Percentiles rank a stretch among this genome's conserved stretches.
Evolutionary conservation across 2,329 filamentous ascomycete genomes (phyloP).

Genomic region (Penicillium sp.): DNA sequence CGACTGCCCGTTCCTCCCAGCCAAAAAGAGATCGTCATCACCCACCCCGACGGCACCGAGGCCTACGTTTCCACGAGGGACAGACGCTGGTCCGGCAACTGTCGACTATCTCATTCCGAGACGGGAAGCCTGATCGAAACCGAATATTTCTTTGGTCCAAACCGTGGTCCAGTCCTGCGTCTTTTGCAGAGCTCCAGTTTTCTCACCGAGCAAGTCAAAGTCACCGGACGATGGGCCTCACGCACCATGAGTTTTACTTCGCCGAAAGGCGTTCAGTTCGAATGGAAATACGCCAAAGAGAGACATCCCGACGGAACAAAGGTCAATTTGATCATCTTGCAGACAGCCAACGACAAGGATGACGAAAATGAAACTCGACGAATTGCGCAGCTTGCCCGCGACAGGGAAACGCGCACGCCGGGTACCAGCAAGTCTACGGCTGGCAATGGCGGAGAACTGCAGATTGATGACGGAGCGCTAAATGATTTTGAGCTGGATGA

Average conservation of each 20-base stretch:
- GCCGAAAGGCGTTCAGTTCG: slow-evolving; percentile 48
- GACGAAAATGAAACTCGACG: slow-evolving; percentile 14
- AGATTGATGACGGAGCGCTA: slow-evolving; percentile 51
- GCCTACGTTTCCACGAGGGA: slow-evolving; percentile 55
- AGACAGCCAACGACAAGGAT: slow-evolving; percentile 8
- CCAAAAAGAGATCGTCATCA: slow-evolving; percentile 38
- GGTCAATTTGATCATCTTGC: slow-evolving; percentile 28
- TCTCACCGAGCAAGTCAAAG: slow-evolving; percentile 27
- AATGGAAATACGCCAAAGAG: slow-evolving; percentile 56
- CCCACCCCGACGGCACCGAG: slow-evolving; percentile 36
- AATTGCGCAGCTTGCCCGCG: slow-evolving; percentile 43
- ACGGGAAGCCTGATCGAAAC: slow-evolving; percentile 48
- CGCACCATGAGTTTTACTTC: slow-evolving; percentile 50
- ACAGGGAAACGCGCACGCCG: slow-evolving; percentile 40
- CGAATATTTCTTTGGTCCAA: slow-evolving; percentile 58
- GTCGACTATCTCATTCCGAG: slow-evolving; percentile 46
- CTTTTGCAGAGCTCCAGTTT: slow-evolving; percentile 31
- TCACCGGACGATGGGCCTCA: slow-evolving; percentile 45
- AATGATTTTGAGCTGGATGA: slow-evolving; percentile 37
- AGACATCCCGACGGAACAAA: slow-evolving; percentile 37
- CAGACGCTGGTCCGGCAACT: slow-evolving; percentile 49
- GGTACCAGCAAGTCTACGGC: slow-evolving; percentile 38
- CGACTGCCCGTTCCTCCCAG: slow-evolving; percentile 38
- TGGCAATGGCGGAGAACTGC: slow-evolving; percentile 47
- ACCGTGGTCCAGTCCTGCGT: slow-evolving; percentile 48